Conservation (phyloP, 179 eudicot genomes). For the Silene noctiflora region DNA sequence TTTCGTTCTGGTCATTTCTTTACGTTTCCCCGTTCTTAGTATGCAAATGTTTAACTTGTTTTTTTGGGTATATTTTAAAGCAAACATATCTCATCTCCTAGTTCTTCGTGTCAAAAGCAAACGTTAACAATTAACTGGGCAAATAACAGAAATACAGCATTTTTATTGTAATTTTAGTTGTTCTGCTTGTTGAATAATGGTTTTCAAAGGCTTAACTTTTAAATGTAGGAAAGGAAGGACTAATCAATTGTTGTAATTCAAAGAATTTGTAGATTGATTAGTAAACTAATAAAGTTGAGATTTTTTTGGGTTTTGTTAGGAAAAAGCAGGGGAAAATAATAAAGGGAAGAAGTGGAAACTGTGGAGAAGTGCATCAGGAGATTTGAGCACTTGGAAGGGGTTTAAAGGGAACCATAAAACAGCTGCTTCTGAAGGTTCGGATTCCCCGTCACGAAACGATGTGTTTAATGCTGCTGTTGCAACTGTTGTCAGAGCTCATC, state of each 20-base stretch:
- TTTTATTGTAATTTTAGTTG: not conserved
- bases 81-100: too few relatives aligned
- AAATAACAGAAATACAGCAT: too few relatives aligned
- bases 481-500: slow-evolving; percentile 80
- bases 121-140: too few relatives aligned
- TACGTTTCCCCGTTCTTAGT: too few relatives aligned
- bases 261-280: too few relatives aligned
- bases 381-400: slow-evolving; percentile 62
- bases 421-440: slow-evolving; percentile 64
- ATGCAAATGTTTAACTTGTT: too few relatives aligned
- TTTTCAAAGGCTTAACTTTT: not conserved
- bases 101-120: too few relatives aligned
- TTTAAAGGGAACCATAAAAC: slow-evolving; percentile 49
- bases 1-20: too few relatives aligned
- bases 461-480: slow-evolving; percentile 76
- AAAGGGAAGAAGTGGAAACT: slow-evolving; percentile 78
- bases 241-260: too few relatives aligned
- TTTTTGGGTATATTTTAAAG: too few relatives aligned
- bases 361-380: slow-evolving; percentile 91
- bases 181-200: not conserved
- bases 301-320: slow-evolving; percentile 29
- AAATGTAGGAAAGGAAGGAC: too few relatives aligned
- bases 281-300: not conserved
- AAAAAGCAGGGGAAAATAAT: slow-evolving; percentile 38
- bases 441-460: slow-evolving; percentile 57